These are phyloP conservation scores for Herpetospermum pedunculosum DNA, from an alignment of 306 rosid genomes.

Conservation along the genomic window DNA sequence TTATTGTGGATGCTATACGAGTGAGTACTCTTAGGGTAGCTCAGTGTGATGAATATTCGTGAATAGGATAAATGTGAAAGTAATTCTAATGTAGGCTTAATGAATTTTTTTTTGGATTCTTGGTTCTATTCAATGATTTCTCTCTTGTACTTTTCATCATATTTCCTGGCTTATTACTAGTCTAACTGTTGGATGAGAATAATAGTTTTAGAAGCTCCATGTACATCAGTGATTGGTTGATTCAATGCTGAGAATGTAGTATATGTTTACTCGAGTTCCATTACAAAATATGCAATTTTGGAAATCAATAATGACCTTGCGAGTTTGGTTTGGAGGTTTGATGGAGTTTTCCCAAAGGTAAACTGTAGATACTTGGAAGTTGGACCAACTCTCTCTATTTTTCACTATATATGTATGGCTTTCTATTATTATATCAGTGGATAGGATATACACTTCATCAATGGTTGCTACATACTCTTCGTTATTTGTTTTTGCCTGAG, in stretches of 20 bases:
- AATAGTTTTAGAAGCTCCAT: not conserved
- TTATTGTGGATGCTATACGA: not conserved
- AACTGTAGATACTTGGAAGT: not conserved
- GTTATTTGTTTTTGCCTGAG: not conserved
- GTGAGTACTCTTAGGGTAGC: not conserved
- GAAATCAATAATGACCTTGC: not conserved
- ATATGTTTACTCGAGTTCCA: not conserved
- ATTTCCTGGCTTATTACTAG: not conserved
- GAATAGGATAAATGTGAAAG: not conserved
- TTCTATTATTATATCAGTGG: not conserved
- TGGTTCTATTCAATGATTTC: not conserved
- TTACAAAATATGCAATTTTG: not conserved
- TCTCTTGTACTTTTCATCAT: not conserved
- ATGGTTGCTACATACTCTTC: not conserved
- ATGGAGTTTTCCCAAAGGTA: not conserved
- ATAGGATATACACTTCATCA: not conserved
- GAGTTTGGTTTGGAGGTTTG: not conserved
- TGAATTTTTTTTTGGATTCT: not conserved
- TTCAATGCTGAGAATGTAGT: not conserved
- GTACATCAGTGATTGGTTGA: not conserved
- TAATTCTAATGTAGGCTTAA: not conserved
- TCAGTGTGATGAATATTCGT: not conserved
- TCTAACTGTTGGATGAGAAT: not conserved
- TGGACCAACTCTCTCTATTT: not conserved
- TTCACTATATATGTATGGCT: too few relatives aligned